Percentiles rank a stretch among this genome's conserved stretches.
Conservation (phyloP, 495 filamentous ascomycete genomes). For the Hypoxylon rickii region DNA sequence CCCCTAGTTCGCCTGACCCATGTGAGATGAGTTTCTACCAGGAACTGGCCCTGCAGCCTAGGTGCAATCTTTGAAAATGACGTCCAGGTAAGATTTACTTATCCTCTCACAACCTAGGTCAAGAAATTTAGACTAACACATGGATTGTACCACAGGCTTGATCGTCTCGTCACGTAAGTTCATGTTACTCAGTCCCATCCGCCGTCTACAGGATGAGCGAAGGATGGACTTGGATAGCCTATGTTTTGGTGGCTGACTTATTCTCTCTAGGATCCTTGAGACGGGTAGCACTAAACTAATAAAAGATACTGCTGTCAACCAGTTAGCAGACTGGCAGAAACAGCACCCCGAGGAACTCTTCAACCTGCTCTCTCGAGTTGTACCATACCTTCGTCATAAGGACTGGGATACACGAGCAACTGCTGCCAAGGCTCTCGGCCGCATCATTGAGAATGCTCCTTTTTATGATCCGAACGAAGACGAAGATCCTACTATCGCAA, state of each 20-base stretch:
- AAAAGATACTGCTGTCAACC: conserved; percentile 92
- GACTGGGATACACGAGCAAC: conserved; percentile 95
- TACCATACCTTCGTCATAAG: conserved; percentile 88
- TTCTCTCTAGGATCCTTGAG: conserved; percentile 77
- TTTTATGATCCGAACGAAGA: conserved; percentile 83
- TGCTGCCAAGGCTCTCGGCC: conserved; percentile 87
- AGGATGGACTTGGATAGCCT: neutral
- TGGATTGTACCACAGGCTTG: conserved; percentile 61
- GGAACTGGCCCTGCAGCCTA: conserved; percentile 37
- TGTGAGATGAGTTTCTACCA: conserved; percentile 37
- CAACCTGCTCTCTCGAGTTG: conserved; percentile 92
- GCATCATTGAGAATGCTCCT: conserved; percentile 88
- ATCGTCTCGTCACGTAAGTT: conserved; percentile 92
- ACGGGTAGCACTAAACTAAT: conserved; percentile 94
- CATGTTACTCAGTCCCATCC: neutral
- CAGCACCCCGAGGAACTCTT: conserved; percentile 96
- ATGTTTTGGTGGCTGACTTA: neutral
- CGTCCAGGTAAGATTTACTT: conserved; percentile 53
- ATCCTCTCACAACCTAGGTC: conserved; percentile 6
- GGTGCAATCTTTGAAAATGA: conserved; percentile 51
- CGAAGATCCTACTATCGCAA: conserved; percentile 44
- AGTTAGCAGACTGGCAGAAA: conserved; percentile 96
- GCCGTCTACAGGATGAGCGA: neutral
- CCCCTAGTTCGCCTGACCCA: conserved; percentile 22
- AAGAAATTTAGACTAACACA: conserved; percentile 22